These are phyloP conservation scores for Smallanthus sonchifolius DNA, from an alignment of 129 eudicot species.

Conservation along the genomic window DNA sequence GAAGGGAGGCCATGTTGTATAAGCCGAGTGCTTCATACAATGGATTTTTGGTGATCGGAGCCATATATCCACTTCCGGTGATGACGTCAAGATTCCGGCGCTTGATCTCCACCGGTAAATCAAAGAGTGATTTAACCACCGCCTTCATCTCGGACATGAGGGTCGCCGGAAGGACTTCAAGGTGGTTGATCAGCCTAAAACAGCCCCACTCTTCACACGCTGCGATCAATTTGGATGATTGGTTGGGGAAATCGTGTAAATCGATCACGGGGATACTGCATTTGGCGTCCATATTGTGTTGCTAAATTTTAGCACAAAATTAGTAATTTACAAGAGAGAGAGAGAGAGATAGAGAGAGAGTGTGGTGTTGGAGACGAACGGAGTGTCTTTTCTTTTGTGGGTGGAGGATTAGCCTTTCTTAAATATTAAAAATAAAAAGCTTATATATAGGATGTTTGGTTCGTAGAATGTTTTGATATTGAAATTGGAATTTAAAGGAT, in stretches of 20 bases:
- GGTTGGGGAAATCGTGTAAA: conserved; percentile 39
- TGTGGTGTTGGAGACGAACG: no score
- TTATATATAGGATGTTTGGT: no score
- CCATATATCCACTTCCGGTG: conserved; percentile 63
- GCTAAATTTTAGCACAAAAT: background rate
- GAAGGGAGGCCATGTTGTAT: conserved; percentile 39
- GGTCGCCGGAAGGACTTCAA: conserved; percentile 19
- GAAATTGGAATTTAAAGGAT: no score
- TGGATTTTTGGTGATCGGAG: conserved; percentile 47
- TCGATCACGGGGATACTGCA: conserved; percentile 44
- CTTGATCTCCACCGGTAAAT: conserved; percentile 51
- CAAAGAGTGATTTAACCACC: conserved; percentile 45
- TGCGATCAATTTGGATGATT: conserved; percentile 32
- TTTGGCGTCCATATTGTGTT: conserved; percentile 10
- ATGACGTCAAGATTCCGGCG: conserved; percentile 45
- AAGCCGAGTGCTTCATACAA: conserved; percentile 60
- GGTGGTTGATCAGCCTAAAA: conserved; percentile 60
- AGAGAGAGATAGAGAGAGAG: background rate
- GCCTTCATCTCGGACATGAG: conserved; percentile 58
- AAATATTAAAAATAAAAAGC: no score
- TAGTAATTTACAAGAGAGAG: background rate
- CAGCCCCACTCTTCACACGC: conserved; percentile 73
- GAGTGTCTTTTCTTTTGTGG: no score
- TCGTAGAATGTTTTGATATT: no score
- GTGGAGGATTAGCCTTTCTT: no score